Base-by-base conservation (phyloP, 306 rosid genomes). In the Dryas drummondii region DNA sequence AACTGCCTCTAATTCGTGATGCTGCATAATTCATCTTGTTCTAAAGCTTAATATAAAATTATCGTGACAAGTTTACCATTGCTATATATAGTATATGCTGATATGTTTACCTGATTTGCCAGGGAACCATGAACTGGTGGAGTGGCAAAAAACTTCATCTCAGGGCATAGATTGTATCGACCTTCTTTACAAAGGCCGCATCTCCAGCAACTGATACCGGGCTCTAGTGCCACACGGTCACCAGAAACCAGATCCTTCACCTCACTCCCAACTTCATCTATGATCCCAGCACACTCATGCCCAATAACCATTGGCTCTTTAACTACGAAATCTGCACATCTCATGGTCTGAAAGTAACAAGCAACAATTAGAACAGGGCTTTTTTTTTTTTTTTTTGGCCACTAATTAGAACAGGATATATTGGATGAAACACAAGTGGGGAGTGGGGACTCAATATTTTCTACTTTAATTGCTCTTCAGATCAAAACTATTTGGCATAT, bases 281-380 rank as follows among this genome's bases (percentile, higher is more conserved):
- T 82, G 57, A 89, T 81, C 82, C 98, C 98, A 67, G 97, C 97
- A 77, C 98, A 91, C 85, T 93, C 98, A 76, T 93, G 98, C 67
- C 98, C 98, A 60, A 93, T 89, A 4, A 91, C 97, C 96, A 93
- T 93, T 51, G 98, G 98, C 86, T 93, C 96, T 82, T 80, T 84
- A 47, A 91, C 97, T 40, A 91, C 45, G 64, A 82, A 91, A 78
- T 93, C 87, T 42, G 98, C 98, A 67, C 80, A 83, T 79, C 87
- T 91, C 92, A 93, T 2, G 32, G 84, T 78, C 98, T 93, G 87
- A 74, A 70, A 79, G 68, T 19, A 78, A 82, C 9, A 9, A 63
- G 71, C 53, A 82, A 62, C 58, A 80, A 73, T 26, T 66, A 47
- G 76, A 56, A 51, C 66, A 52, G 26, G 48, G 14, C 26, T n/a